Evolutionary conservation across 306 rosid genomes (phyloP), one percentile per base, ranked within the genome.

Genomic region (Dryas drummondii): DNA sequence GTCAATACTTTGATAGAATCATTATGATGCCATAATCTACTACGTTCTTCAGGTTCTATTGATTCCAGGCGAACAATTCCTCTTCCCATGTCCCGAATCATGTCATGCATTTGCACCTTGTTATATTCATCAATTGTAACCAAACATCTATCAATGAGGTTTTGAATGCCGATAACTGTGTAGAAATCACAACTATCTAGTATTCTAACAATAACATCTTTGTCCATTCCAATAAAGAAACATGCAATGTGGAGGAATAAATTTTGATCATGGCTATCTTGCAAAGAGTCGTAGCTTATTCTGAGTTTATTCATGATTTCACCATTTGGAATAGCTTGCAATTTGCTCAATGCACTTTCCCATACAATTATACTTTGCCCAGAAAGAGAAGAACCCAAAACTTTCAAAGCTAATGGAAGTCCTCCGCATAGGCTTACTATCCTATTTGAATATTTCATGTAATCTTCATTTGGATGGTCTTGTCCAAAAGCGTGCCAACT

Each of bases 21-120:
- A 8, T 65, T 65, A 45, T 4, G n/a, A 17, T 9, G 15, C 70
- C 70, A 65, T 65, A 65, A 65, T 46, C 70, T 65, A 65, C 70
- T 65, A 2, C n/a, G 70, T 10, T 45, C 37, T 14, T 37, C 37
- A 0, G 70, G 70, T 2, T 66, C 70, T 40, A 9, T 11, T 45
- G 70, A 66, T 66, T 66, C 53, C 16, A n/a, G 40, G 22, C 5
- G 70, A 45, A 66, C 70, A 45, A 66, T 66, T 19, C 37, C 70
- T 66, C 70, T 66, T 9, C 32, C 70, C 70, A 66, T 66, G 16
- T 66, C 70, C n/a, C 70, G 40, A 16, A 66, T 66, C 70, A 66
- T 66, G 40, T 66, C 4, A 66, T 66, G 70, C 70, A 45, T 66
- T 49, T 45, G 9, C 16, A 66, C 15, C 53, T 4, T 45, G 3